These are phyloP conservation scores for Penicillium fuscoglaucum DNA, from an alignment of 2,329 filamentous ascomycete genomes.

Conservation along the genomic window DNA sequence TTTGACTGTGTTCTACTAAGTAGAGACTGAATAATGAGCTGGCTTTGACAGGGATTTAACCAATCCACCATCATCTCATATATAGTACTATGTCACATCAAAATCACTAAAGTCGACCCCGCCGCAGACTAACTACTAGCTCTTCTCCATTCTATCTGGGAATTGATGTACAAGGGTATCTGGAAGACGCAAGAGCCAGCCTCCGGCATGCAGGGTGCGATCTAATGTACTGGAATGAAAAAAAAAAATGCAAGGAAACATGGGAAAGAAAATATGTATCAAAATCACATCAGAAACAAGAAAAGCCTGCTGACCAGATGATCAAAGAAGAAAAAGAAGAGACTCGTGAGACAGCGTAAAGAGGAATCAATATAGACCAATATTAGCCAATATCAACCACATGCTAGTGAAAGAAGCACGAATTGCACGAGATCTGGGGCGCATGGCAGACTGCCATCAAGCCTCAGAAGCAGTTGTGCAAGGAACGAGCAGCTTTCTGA, in stretches of 20 bases:
- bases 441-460: slow-evolving; percentile 19
- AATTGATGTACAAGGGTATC: slow-evolving; percentile 32
- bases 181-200: slow-evolving; percentile 22
- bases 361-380: slow-evolving; percentile 12
- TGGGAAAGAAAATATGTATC: background rate
- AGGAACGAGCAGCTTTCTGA: slow-evolving; percentile 16
- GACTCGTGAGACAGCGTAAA: slow-evolving; percentile 26
- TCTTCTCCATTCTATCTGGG: slow-evolving; percentile 28
- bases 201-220: slow-evolving; percentile 19
- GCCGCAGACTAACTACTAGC: slow-evolving; percentile 16
- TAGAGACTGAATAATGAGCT: background rate
- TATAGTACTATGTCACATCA: slow-evolving; percentile 12
- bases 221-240: slow-evolving; percentile 27
- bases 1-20: background rate
- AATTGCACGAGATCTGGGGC: slow-evolving; percentile 22
- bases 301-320: slow-evolving; percentile 6
- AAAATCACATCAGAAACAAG: slow-evolving; percentile 9
- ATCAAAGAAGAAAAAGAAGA: slow-evolving; percentile 12
- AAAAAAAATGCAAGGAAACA: background rate
- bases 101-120: slow-evolving; percentile 4
- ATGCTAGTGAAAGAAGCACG: slow-evolving; percentile 22
- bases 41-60: background rate
- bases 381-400: slow-evolving; percentile 12
- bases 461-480: slow-evolving; percentile 18
- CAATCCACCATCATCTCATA: slow-evolving; percentile 5